Evolutionary conservation across 2,329 filamentous ascomycete species (phyloP), one percentile per base, ranked within the genome.

Genomic region (Xylariaceae sp.): DNA sequence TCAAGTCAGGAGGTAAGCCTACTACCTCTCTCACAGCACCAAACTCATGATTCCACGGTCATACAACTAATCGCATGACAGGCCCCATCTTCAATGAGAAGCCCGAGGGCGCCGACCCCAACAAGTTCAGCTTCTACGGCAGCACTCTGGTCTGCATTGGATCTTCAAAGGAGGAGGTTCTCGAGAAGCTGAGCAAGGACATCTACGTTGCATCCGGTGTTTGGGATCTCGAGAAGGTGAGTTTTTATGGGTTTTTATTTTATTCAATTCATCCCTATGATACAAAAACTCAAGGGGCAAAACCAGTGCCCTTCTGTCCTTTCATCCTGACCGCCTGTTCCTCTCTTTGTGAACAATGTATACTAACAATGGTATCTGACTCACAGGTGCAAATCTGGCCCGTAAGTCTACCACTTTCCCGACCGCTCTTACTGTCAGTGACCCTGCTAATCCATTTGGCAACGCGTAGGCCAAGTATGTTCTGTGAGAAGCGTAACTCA

Each of bases 171-270:
- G 88, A 92, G 64, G 88, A 91, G 71, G 83, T 90, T 1, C 72
- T 87, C 47, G 81, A 88, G 67, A 70, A 82, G 55, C 72, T 96
- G 51, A 83, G 82, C 73, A 80, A 83, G 53, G 92, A 96, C 75
- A 77, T 92, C 8, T 96, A 96, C 75, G 78, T 80, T 8, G 80
- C 76, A 61, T 79, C 74, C 49, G 89, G 86, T 0, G 91, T 95
- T 7, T 96, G 92, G 92, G 90, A 96, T 77, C 71, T 88, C 60
- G 82, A 86, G 42, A 88, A 88, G 68, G 84, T 84, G 62, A 68
- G 72, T 70, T 49, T 47, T n/a, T 9, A 5, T 30, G 4, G 23
- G 5, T 6, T 47, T 39, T 39, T 39, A 9, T 10, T 42, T 13
- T 13, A 42, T 42, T 42, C 37, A 42, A 10, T 45, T 45, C 13